Base-by-base conservation (phyloP, 768 basidiomycete genomes). In the Amanita molliuscula region DNA sequence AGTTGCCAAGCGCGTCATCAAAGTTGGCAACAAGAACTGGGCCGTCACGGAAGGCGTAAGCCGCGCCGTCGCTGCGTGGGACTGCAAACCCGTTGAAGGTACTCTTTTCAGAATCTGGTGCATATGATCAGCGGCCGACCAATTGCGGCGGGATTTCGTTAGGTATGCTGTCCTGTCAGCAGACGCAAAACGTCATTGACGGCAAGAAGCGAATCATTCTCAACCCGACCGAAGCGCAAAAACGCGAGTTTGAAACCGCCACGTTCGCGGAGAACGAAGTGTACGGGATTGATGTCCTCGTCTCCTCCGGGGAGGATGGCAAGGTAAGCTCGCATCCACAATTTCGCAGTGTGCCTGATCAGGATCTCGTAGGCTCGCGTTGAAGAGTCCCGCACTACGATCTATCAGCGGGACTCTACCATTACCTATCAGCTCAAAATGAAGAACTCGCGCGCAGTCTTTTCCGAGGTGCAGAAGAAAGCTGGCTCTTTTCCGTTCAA, bases 401-500 rank as follows among this genome's bases (percentile, higher is more conserved):
- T 99, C 63, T 96, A 88, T 77, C 93, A 96, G 65, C 79, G 88
- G 51, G 89, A 91, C 58, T 78, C 83, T 20, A 70, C 77, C 6
- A 79, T 90, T 52, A 94, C 88, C 35, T 98, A 98, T 70, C 89
- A 92, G 65, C 77, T 98, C 61, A 98, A 98, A 75, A 85, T 95
- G 82, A 97, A 95, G 74, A 95, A 88, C 55, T 94, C 93, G 38
- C 87, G 95, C 55, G 79, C 85, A n/a, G 85, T 95, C 36, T 98
- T 97, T 71, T 88, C 88, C 44, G 95, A 98, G 67, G 89, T 97
- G 59, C 89, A 94, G 70, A 94, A 92, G 76, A 98, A 97, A 68
- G 90, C 96, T 36, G 95, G 95, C 21, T 77, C 91, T 4, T 98
- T 99, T 81, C 95, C 96, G 29, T 97, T 99, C 77, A 97, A 94